phyloP scores from a whole-genome alignment of 371 early-diverging fungal genomes.

The Rhizopus stolonifer region DNA sequence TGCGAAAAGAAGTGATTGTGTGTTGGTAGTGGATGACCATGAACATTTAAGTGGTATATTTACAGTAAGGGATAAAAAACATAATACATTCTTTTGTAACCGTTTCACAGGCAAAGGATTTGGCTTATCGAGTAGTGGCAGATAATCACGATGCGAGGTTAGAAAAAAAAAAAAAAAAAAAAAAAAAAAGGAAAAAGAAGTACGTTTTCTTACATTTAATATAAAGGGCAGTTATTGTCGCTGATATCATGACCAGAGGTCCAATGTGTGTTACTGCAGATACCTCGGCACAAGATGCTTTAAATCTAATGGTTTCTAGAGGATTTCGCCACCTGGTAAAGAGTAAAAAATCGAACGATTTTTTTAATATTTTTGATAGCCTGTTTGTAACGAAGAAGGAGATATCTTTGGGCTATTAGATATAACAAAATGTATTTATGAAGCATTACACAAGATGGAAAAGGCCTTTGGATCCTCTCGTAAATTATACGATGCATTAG shows the following conservation, averaged over 20 bases:
- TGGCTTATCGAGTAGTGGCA: constrained; percentile 50
- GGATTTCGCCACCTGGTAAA: constrained; percentile 90
- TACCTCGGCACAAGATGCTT: constrained; percentile 87
- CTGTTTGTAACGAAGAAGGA: constrained; percentile 72
- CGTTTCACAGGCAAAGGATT: constrained; percentile 46
- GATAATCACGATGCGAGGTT: constrained; percentile 45
- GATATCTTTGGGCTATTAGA: constrained; percentile 92
- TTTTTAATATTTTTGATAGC: constrained; percentile 22
- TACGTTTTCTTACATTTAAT: background rate
- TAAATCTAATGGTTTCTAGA: constrained; percentile 90
- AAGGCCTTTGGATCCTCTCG: constrained; percentile 81
- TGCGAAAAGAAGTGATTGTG: constrained; percentile 93
- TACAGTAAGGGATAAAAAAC: constrained; percentile 49
- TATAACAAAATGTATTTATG: constrained; percentile 92
- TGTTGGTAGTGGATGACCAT: constrained; percentile 88
- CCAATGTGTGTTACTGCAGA: constrained; percentile 85
- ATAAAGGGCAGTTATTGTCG: constrained; percentile 64
- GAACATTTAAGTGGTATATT: constrained; percentile 95
- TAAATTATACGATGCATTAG: constrained; percentile 81
- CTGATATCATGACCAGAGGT: constrained; percentile 88
- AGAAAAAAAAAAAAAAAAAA: background rate
- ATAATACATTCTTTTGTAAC: constrained; percentile 1
- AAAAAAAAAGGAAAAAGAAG: background rate
- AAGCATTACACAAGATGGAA: constrained; percentile 89
- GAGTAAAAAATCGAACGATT: constrained; percentile 2